Evolutionary conservation across 352 stramenopile genomes (phyloP).

Genomic region (Pilasporangium apinafurcum): DNA sequence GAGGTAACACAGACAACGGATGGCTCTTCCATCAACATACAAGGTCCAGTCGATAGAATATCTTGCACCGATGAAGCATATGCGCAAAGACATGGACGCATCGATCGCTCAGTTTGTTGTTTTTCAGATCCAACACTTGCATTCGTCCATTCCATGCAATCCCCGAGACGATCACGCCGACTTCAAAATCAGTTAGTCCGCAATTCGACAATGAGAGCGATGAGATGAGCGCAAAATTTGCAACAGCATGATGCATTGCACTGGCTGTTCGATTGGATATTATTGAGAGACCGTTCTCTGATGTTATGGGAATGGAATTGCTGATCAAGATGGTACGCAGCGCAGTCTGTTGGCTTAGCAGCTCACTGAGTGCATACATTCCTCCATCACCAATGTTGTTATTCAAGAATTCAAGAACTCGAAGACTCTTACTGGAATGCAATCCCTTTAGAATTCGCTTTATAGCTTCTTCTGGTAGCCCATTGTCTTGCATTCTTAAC

Average conservation of each 20-base stretch:
- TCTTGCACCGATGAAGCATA: constrained; percentile 26
- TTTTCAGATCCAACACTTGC: constrained; percentile 22
- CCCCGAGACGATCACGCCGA: constrained; percentile 30
- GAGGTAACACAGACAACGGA: background rate
- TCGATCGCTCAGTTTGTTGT: constrained; percentile 24
- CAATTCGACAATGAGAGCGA: constrained; percentile 29
- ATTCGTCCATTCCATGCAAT: constrained; percentile 29
- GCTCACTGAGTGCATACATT: constrained; percentile 19
- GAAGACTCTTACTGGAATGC: constrained; percentile 15
- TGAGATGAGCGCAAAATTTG: constrained; percentile 18
- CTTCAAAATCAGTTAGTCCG: constrained; percentile 19
- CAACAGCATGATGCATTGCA: constrained; percentile 23
- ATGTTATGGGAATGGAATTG: constrained; percentile 22
- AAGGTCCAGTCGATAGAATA: constrained; percentile 26
- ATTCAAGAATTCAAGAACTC: constrained; percentile 15
- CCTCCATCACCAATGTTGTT: constrained; percentile 27
- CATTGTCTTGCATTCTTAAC: constrained; percentile 32
- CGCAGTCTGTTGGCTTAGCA: constrained; percentile 14
- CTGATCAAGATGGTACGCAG: constrained; percentile 13
- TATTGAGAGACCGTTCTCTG: constrained; percentile 10
- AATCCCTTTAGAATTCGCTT: constrained; percentile 21
- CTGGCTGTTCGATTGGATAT: constrained; percentile 16
- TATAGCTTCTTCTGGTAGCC: constrained; percentile 19
- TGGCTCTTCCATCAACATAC: constrained; percentile 20
- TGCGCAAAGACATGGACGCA: constrained; percentile 16